Evolutionary conservation across 2,329 filamentous ascomycete genomes (phyloP).

Genomic region (Talaromyces sp.): DNA sequence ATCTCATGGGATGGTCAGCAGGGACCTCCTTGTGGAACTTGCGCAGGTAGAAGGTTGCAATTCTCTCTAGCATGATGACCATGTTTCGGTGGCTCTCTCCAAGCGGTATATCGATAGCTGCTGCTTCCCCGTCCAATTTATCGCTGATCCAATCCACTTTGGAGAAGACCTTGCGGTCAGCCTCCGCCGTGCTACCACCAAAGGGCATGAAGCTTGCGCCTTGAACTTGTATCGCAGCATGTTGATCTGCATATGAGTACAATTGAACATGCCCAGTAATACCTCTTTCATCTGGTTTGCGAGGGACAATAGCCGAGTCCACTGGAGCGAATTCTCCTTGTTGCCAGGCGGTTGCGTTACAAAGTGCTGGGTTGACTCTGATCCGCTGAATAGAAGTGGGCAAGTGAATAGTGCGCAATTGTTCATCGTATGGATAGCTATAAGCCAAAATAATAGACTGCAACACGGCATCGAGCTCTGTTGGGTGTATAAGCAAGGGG

Average conservation of each 20-base stretch:
- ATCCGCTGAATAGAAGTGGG: constrained; percentile 20
- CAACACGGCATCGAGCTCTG: constrained; percentile 5
- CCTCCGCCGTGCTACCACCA: background rate
- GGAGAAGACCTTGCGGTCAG: background rate
- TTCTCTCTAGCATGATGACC: background rate
- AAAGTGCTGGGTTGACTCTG: background rate
- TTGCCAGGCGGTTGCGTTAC: background rate
- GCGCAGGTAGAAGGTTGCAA: constrained; percentile 22
- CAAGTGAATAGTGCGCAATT: constrained; percentile 25
- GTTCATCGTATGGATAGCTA: constrained; percentile 24
- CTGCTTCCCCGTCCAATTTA: background rate
- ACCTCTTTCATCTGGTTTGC: background rate
- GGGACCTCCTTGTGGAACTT: background rate
- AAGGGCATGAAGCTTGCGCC: background rate
- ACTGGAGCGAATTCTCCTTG: background rate
- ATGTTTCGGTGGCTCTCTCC: background rate
- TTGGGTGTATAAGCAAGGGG: constrained; percentile 20
- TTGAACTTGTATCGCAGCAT: constrained; percentile 1
- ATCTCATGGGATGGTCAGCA: background rate
- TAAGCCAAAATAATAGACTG: constrained; percentile 23
- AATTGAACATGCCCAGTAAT: background rate
- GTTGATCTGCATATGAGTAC: background rate
- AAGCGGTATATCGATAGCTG: background rate
- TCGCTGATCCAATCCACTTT: background rate
- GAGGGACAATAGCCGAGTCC: background rate